These are phyloP conservation scores for Penicillium silybi DNA, from an alignment of 495 filamentous ascomycete species.

Conservation along the genomic window DNA sequence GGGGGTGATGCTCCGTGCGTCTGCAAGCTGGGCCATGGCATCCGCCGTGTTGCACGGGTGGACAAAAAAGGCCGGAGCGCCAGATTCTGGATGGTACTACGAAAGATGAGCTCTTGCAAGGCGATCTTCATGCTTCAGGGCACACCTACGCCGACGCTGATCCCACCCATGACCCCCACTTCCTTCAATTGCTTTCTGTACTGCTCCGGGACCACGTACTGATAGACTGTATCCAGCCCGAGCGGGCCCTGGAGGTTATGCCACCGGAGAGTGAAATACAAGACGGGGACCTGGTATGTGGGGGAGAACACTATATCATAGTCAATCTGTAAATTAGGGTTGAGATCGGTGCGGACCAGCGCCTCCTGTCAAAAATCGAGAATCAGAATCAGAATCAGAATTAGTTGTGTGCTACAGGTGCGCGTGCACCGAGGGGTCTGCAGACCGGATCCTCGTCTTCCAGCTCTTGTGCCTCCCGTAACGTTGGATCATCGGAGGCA, in stretches of 20 bases:
- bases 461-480: slow-evolving; percentile 11
- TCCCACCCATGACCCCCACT: slow-evolving; percentile 65
- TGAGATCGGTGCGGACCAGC: slow-evolving; percentile 25
- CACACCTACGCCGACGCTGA: slow-evolving; percentile 69
- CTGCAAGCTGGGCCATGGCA: slow-evolving; percentile 55
- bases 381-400: neutral
- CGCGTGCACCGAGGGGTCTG: neutral
- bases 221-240: slow-evolving; percentile 66
- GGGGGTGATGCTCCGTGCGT: slow-evolving; percentile 47
- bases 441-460: slow-evolving; percentile 40
- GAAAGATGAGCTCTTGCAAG: slow-evolving; percentile 40
- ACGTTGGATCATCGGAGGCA: slow-evolving; percentile 3
- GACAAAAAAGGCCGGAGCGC: slow-evolving; percentile 71
- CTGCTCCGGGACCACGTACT: slow-evolving; percentile 61
- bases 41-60: slow-evolving; percentile 85
- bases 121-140: slow-evolving; percentile 1
- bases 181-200: slow-evolving; percentile 53
- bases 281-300: slow-evolving; percentile 50
- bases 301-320: slow-evolving; percentile 53
- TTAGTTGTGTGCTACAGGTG: neutral
- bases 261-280: slow-evolving; percentile 55
- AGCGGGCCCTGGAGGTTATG: slow-evolving; percentile 55
- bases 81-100: slow-evolving; percentile 76
- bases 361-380: slow-evolving; percentile 35
- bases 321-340: slow-evolving; percentile 35